Evolutionary conservation across 805 yeast genomes (phyloP), one percentile per base, ranked within the genome.

Genomic region (Lachancea nothofagi): DNA sequence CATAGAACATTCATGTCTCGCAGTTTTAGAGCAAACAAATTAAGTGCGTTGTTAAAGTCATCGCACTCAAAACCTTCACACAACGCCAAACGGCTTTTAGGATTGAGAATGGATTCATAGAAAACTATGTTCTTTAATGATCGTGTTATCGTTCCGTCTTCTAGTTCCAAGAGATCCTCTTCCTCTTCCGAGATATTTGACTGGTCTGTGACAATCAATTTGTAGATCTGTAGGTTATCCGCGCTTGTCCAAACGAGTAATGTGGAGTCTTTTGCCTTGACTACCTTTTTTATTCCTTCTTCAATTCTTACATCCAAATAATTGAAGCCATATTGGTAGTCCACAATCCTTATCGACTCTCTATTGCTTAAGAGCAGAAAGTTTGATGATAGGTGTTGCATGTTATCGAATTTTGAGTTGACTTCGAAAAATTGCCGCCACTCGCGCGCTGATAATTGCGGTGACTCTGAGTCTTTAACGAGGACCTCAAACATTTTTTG

Each of bases 1-100:
- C 59, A 54, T 33, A 61, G 35, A 3, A 59, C 62, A 3, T 53
- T 49, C 15, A 59, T 43, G 40, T 61, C 65, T 33, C 65, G 48
- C 17, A 59, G 34, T 39, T 56, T 61, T 49, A 61, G 46, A 2
- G 59, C 59, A 38, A 54, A 51, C 22, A 56, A 20, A 42, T 58
- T 57, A 7, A 57, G 41, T 2, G 55, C 48, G 23, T 41, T 47
- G 19, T 52, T 45, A 5, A 49, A 49, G 38, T 55, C 39, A 7
- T 44, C 38, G 19, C 39, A 40, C 3, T 24, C 29, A 23, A 12
- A 38, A 26, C 59, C 54, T 5, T 47, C 47, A 36, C 61, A 56
- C 21, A 59, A 29, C 10, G 45, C 46, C 21, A 44, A 14, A n/a
- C 52, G 29, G 36, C 47, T 25, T 3, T 49, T 48, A 1, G 54